Evolutionary conservation across 441 rosid genomes (phyloP), one percentile per base, ranked within the genome.

Genomic region (Macaranga tanarius): DNA sequence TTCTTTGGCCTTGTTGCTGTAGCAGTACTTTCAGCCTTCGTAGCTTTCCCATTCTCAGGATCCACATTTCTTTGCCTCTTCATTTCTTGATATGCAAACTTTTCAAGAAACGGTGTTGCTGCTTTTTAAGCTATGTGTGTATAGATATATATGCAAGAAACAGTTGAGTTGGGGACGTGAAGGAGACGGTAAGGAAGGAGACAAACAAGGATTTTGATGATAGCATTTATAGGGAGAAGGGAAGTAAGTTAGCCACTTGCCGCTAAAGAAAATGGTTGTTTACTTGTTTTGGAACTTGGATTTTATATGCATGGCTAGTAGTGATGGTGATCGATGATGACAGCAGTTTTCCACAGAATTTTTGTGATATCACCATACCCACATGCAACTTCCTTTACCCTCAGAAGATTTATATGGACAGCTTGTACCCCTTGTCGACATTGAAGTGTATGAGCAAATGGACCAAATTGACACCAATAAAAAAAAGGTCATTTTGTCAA

Each of bases 11-110:
- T 15, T 12, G 54, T 2, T 11, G 71, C 26, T 40, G 31, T 20
- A 16, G 31, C 19, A 16, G 0, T 22, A 7, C 23, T 52, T 15
- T 50, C 73, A 51, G 2, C 56, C 45, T 67, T 69, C 59, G 58
- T 13, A 26, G 69, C 48, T 42, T 51, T 65, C 12, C 12, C 61
- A 6, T 44, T 73, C 8, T 16, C 68, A 28, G 22, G 61, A 10
- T 22, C 47, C 9, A 54, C 73, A 54, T 75, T 67, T 69, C 83
- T 78, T 65, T 83, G 82, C 75, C 86, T 79, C 81, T 86, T 86
- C 92, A 85, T 89, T 48, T 70, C 12, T 22, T 47, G 50, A 51
- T 2, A 42, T 10, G 47, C 7, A 2, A n/a, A 22, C 1, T 50
- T 50, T 50, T 15, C 16, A 50, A 15, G 12, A 50, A 50, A 50